Evolutionary conservation across 305 asterid genomes (phyloP), one percentile per base, ranked within the genome.

Genomic region (Plantago rigida): DNA sequence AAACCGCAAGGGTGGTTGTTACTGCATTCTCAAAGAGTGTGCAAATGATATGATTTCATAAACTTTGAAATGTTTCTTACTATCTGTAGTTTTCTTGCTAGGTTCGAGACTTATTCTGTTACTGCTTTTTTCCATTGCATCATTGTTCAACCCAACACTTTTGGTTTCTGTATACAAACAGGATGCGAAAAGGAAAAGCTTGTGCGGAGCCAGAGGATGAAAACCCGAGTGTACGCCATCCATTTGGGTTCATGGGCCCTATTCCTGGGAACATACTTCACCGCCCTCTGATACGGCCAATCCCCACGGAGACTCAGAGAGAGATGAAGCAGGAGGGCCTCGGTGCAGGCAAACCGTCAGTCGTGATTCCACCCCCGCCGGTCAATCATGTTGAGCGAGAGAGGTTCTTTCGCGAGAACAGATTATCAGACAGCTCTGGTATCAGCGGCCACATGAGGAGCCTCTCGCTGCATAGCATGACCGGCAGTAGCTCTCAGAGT

Each of bases 121-220:
- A 17, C 46, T 29, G 46, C 44, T 56, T 53, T 41, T 53, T 14
- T 6, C 36, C 5, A 10, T 64, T 47, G 13, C 11, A 29, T 13
- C 67, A 50, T 22, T 60, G 26, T 64, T 45, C 31, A 19, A 4
- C 13, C 22, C 19, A 45, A 4, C 12, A 59, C n/a, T 6, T 59
- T n/a, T 8, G 17, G 14, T 22, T 22, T 29, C 53, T 46, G 46
- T 47, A 58, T 47, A 59, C 51, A 66, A 66, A 51, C 84, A 87
- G 96, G 85, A 79, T 88, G 54, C 82, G 84, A 53, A 92, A 92
- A 78, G 98, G 98, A 71, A 91, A 91, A 77, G 98, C 98, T 59
- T 80, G 89, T 51, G 61, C 83, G 50, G 81, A 68, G 57, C 87
- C 87, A 10, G 86, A 84, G 64, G 93, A 84, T 9, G 88, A 80